Percentiles rank a stretch among this genome's conserved stretches.
phyloP scores from a whole-genome alignment of 2,329 filamentous ascomycete species.

The Furcasterigmium sp. region DNA sequence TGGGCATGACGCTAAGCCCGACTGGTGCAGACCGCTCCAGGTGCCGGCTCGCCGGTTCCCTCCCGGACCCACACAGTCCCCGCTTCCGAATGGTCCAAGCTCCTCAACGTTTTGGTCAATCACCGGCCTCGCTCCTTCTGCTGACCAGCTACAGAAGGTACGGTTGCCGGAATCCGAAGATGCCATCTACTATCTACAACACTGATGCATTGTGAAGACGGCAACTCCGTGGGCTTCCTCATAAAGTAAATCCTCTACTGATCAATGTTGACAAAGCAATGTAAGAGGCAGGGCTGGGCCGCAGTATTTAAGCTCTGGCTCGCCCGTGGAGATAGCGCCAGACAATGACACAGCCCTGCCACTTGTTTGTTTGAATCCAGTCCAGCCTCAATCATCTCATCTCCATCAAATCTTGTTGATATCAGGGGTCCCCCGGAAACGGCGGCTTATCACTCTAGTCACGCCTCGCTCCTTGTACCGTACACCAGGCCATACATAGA shows the following conservation, averaged over 20 bases:
- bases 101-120: conserved; percentile 13
- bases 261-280: too few relatives aligned
- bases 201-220: too few relatives aligned
- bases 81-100: conserved; percentile 11
- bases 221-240: too few relatives aligned
- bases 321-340: neutral
- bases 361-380: neutral
- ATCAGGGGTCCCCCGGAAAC: neutral
- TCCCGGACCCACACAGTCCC: conserved; percentile 2
- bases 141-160: too few relatives aligned
- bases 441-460: too few relatives aligned
- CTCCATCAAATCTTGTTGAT: neutral
- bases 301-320: too few relatives aligned
- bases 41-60: conserved; percentile 2
- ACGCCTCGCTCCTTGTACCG: too few relatives aligned
- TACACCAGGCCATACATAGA: too few relatives aligned
- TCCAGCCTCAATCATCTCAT: neutral
- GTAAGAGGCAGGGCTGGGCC: neutral
- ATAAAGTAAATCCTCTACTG: too few relatives aligned
- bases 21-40: neutral
- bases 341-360: neutral
- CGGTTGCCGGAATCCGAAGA: too few relatives aligned
- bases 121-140: neutral
- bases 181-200: too few relatives aligned
- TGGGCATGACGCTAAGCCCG: conserved; percentile 4